A percentile compares a stretch with the other conserved stretches of the same genome.
phyloP scores from a whole-genome alignment of 768 basidiomycete species.

The Paxillus rubicundulus region DNA sequence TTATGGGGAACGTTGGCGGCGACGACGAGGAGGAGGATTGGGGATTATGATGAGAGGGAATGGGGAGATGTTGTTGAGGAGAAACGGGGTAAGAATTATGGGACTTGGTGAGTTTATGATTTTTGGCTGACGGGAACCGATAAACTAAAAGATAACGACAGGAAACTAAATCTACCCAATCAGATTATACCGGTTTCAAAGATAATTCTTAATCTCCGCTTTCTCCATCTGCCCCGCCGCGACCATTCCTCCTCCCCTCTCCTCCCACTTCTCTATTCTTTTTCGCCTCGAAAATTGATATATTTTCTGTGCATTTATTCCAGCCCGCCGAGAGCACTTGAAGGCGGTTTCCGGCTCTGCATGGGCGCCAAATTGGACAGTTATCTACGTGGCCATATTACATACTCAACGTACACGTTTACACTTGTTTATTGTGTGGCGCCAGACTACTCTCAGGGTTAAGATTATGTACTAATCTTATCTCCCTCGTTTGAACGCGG shows the following conservation, averaged over 20 bases:
- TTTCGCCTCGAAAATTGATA: background rate
- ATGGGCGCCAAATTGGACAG: constrained; percentile 26
- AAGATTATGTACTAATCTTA: constrained; percentile 22
- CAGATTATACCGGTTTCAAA: constrained; percentile 33
- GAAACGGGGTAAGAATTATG: constrained; percentile 24
- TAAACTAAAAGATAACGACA: constrained; percentile 38
- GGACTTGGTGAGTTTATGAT: constrained; percentile 32
- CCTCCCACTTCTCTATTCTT: background rate
- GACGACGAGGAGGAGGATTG: background rate
- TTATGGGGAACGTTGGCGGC: constrained; percentile 1
- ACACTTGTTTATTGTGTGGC: constrained; percentile 25
- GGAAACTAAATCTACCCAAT: constrained; percentile 34
- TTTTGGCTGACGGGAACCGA: constrained; percentile 36
- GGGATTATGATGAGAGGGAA: background rate
- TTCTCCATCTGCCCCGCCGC: constrained; percentile 1
- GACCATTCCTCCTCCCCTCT: background rate
- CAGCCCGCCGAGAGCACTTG: background rate
- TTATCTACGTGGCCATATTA: constrained; percentile 29
- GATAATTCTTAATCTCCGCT: constrained; percentile 19
- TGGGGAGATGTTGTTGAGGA: constrained; percentile 17
- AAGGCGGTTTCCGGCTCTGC: constrained; percentile 18
- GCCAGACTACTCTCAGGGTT: constrained; percentile 23
- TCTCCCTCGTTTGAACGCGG: too few relatives aligned
- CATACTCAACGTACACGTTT: constrained; percentile 25
- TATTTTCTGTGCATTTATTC: background rate